A percentile compares a stretch with the other conserved stretches of the same genome.
Evolutionary conservation across 2,329 filamentous ascomycete genomes (phyloP).

Genomic region (Alternaria conjuncta): DNA sequence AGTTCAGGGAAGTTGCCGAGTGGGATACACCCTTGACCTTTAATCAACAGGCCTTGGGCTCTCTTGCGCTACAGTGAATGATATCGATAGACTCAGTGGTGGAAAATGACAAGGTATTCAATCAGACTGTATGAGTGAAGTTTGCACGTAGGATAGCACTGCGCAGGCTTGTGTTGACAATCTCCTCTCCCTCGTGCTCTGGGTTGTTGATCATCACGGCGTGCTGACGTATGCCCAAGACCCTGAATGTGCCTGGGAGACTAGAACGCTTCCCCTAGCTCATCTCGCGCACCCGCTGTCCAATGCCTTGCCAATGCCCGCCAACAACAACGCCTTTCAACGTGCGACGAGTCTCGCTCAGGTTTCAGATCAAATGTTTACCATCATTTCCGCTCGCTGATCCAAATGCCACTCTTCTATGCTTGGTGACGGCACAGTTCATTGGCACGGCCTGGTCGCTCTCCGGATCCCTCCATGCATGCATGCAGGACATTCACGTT

Average conservation of each 20-base stretch:
- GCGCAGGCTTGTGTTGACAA: background rate
- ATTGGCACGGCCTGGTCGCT: background rate
- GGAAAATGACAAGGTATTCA: background rate
- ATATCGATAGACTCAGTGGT: background rate
- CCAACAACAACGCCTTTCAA: slow-evolving; percentile 1
- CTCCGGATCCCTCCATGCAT: background rate
- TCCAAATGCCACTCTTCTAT: background rate
- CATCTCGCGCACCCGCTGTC: background rate
- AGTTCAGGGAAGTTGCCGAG: slow-evolving; percentile 10
- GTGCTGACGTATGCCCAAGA: slow-evolving; percentile 16
- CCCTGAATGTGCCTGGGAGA: background rate
- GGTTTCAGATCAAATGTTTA: background rate
- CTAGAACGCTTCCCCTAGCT: slow-evolving; percentile 1
- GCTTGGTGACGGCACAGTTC: background rate
- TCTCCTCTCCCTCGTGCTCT: slow-evolving; percentile 1
- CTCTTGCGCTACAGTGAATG: background rate
- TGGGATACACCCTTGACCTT: slow-evolving; percentile 20
- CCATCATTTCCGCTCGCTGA: background rate
- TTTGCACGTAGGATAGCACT: background rate
- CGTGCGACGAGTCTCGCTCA: background rate
- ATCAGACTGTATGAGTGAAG: background rate
- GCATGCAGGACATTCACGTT: background rate
- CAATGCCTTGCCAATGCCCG: background rate
- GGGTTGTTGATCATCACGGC: slow-evolving; percentile 13
- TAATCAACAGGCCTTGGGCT: background rate